Conservation (phyloP, 768 basidiomycete genomes). For the Leccinellum albellum region DNA sequence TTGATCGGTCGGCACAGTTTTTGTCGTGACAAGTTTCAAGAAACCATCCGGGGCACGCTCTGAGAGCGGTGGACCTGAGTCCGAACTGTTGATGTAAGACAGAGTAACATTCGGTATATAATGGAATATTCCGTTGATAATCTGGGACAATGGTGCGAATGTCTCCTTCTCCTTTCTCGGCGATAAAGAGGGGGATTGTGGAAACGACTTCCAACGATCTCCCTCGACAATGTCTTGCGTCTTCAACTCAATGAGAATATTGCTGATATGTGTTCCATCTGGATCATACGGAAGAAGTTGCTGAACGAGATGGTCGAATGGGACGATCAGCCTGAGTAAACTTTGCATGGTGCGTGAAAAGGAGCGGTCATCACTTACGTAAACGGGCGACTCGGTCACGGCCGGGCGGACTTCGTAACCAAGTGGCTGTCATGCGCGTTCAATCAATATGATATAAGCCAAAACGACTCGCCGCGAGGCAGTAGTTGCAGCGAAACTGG, state of each 20-base stretch:
- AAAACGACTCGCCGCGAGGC: no score
- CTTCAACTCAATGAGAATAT: background rate
- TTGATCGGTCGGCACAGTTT: background rate
- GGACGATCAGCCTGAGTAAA: no score
- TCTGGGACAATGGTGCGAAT: rapidly evolving
- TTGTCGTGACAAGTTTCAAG: background rate
- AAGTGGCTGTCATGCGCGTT: no score
- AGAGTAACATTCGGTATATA: background rate
- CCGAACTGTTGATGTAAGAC: background rate
- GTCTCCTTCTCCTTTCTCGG: background rate
- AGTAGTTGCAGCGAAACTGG: no score
- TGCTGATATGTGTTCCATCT: background rate
- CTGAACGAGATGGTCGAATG: background rate
- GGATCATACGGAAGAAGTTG: background rate
- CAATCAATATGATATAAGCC: no score
- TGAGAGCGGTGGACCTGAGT: no score
- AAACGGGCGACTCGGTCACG: no score
- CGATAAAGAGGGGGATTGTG: background rate
- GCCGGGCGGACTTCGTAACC: no score
- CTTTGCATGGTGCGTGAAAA: no score
- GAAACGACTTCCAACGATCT: background rate
- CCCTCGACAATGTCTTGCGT: background rate
- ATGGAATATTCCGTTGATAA: background rate
- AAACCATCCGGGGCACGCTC: background rate
- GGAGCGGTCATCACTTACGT: no score